Base-by-base conservation (phyloP, 495 filamentous ascomycete genomes). In the Penicillium salamii region DNA sequence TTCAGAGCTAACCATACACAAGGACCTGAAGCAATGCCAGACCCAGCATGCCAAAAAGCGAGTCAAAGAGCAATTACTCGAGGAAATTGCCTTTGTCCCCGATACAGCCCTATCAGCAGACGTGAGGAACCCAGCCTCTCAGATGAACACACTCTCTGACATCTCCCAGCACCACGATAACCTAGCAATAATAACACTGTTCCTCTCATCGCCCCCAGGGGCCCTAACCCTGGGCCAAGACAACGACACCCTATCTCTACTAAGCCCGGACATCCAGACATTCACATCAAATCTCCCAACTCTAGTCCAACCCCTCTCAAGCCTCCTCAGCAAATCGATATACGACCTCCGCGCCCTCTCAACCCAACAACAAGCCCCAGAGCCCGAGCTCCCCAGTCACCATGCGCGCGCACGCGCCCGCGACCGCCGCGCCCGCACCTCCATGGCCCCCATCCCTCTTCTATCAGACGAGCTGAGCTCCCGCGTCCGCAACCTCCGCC, bases 21-120 rank as follows among this genome's bases (percentile, higher is more conserved):
- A n/a, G 72, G 70, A 72, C 42, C 34, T 75, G 59, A 72, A 63
- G 17, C 50, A 58, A 36, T 69, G 66, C n/a, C 69, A 68, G 42
- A 53, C 61, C 9, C 69, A 53, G 31, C 50, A 54, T 46, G 59
- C 63, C 7, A 75, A 69, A 53, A 69, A 59, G 33, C 53, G 67
- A n/a, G 66, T 74, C 37, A 69, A 69, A 42, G 60, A 62, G 49
- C 63, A 62, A 20, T 61, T 54, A 1, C 50, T 72, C 23, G 50
- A 58, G 32, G 66, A 62, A 28, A 31, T 72, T 32, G 68, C 65
- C 21, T 70, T 70, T 36, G 65, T 68, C 26, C 49, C 58, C 5
- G 63, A 68, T 35, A 69, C 53, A 50, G 62, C 41, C 21, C 37
- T 74, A 18, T 54, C 63, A 8, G 63, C 71, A 26, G 64, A 69